Evolutionary conservation across 345 rosid genomes (phyloP).

Genomic region (Tarenaya hassleriana): DNA sequence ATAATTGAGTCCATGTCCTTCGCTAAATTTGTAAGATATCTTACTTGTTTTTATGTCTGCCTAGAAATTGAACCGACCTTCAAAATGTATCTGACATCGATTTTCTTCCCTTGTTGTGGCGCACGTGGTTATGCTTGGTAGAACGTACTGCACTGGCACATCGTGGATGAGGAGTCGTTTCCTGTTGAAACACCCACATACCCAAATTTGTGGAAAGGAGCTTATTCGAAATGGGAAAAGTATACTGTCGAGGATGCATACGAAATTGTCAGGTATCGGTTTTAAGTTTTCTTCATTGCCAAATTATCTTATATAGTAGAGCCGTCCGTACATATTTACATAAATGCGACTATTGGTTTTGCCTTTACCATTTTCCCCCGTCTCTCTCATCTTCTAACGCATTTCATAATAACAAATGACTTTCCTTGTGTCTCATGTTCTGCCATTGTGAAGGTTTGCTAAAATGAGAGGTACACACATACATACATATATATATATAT

Average conservation of each 20-base stretch:
- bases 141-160: constrained; percentile 99
- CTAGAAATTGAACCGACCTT: background rate
- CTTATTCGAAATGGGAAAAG: constrained; percentile 84
- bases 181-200: constrained; percentile 81
- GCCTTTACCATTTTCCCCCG: background rate
- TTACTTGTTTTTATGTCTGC: constrained; percentile 17
- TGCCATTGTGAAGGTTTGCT: constrained; percentile 59
- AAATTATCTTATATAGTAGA: background rate
- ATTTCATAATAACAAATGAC: constrained; percentile 22
- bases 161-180: constrained; percentile 83
- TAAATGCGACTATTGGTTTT: background rate
- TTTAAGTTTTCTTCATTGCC: constrained; percentile 7
- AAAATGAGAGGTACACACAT: constrained; percentile 89
- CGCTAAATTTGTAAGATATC: constrained; percentile 76
- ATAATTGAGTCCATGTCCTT: constrained; percentile 90
- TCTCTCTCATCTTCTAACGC: background rate
- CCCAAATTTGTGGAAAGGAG: constrained; percentile 87
- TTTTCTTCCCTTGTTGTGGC: constrained; percentile 24
- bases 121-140: constrained; percentile 41
- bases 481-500: too few species aligned
- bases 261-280: constrained; percentile 72
- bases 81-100: background rate
- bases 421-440: constrained; percentile 7
- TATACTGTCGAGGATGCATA: constrained; percentile 87
- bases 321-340: background rate